Evolutionary conservation across 768 basidiomycete genomes (phyloP), one percentile per base, ranked within the genome.

Genomic region (Leccinellum luteum): DNA sequence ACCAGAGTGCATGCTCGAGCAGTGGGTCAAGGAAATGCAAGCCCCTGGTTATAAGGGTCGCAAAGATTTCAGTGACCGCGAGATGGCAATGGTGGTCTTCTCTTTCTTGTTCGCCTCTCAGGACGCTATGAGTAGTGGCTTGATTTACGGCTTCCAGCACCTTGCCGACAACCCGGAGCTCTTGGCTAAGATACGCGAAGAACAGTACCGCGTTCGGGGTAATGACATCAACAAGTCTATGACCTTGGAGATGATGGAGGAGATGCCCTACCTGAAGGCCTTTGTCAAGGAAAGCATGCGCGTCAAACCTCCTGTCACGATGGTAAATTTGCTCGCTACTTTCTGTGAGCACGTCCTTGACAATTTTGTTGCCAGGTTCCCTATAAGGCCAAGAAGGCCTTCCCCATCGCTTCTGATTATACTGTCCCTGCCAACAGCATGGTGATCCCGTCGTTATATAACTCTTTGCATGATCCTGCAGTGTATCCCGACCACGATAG

Each of bases 41-140:
- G 85, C 86, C 25, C 87, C 82, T 15, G 68, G 70, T 73, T 69
- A 78, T 68, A 95, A 94, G 72, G 87, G 89, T 62, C 85, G 86
- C 62, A 83, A 78, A 60, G 92, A 98, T 60, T 98, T 94, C 76
- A 90, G 86, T 63, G 90, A 98, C 72, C 80, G 82, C 64, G 96
- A 99, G 75, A 98, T 98, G 85, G 94, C 92, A 28, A 91, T 97
- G 87, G 95, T 97, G 67, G 75, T 99, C 41, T 87, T 99, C 69
- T 94, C 92, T 12, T 98, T 98, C 86, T 78, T 99, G 54, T 98
- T 98, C 67, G 97, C 93, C 2, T 90, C 87, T 25, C 93, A 97
- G 78, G 97, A 99, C 70, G 97, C 97, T 49, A 98, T 99, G 97
- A 92, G 92, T 71, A 94, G 91, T 59, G 95, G 94, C 51, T 77